phyloP scores from a whole-genome alignment of 176 grass and related monocot species.

The Pontederia paniculata region DNA sequence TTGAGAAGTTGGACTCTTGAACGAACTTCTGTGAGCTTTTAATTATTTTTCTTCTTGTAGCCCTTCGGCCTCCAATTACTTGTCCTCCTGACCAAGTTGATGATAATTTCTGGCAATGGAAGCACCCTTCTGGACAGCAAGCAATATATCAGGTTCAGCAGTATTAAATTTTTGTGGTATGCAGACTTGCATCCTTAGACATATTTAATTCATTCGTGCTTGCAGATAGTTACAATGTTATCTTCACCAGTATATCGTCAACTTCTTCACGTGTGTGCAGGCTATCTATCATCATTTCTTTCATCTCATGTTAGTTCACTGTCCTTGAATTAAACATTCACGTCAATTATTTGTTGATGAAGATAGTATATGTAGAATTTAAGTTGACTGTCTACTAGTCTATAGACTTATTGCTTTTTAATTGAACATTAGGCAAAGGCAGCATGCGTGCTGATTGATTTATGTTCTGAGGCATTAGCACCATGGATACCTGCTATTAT shows the following conservation, averaged over 20 bases:
- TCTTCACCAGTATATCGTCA: conserved; percentile 65
- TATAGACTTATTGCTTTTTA: conserved; percentile 19
- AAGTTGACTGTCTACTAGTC: conserved; percentile 14
- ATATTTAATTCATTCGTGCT: conserved; percentile 23
- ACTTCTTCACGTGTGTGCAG: conserved; percentile 79
- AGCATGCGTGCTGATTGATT: conserved; percentile 85
- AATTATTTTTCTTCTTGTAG: conserved; percentile 35
- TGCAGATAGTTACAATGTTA: conserved; percentile 81
- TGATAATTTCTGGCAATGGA: conserved; percentile 83
- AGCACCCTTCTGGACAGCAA: conserved; percentile 52
- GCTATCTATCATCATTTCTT: conserved; percentile 85
- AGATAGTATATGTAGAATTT: neutral
- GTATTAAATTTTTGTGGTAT: neutral
- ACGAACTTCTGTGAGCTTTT: conserved; percentile 14
- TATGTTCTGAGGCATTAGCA: conserved; percentile 66
- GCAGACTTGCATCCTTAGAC: no score
- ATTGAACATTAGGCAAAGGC: conserved; percentile 58
- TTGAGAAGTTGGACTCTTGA: neutral
- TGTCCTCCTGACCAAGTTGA: conserved; percentile 54
- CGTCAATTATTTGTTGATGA: no score
- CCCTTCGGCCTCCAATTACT: conserved; percentile 66
- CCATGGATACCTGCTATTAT: conserved; percentile 78
- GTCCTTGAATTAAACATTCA: conserved; percentile 15
- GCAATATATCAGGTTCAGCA: conserved; percentile 74
- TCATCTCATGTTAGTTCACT: conserved; percentile 62